These are phyloP conservation scores for Pezicula carpinea DNA, from an alignment of 2,329 filamentous ascomycete species.

Conservation along the genomic window DNA sequence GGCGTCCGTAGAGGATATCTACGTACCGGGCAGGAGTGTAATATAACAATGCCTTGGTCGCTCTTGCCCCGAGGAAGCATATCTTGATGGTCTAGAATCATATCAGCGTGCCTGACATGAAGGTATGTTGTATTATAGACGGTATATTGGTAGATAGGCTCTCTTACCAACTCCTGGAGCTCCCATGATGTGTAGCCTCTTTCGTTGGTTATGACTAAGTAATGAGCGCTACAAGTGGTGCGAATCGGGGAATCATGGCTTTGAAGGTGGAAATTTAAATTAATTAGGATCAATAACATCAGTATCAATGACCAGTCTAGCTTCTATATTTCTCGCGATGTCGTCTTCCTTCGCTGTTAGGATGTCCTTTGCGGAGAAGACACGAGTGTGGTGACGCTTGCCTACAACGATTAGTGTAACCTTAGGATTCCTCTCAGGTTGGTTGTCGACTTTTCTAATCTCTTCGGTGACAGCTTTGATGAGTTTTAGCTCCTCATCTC, in stretches of 20 bases:
- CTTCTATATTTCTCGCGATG: no score
- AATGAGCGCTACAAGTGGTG: conserved; percentile 77
- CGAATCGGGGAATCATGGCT: conserved; percentile 74
- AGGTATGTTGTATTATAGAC: no score
- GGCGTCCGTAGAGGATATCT: conserved; percentile 74
- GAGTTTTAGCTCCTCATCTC: conserved; percentile 22
- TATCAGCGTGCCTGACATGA: no score
- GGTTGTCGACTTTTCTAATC: conserved; percentile 5
- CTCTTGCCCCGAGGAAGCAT: conserved; percentile 75
- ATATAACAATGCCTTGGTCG: conserved; percentile 79
- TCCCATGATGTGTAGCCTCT: conserved; percentile 60
- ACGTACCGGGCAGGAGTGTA: conserved; percentile 87
- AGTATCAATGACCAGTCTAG: conserved; percentile 77
- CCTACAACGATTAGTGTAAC: conserved; percentile 32
- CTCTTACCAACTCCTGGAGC: conserved; percentile 50
- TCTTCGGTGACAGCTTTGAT: conserved; percentile 17
- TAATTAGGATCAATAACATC: conserved; percentile 66
- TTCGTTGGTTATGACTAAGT: conserved; percentile 65
- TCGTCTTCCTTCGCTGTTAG: no score
- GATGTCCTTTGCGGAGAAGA: no score
- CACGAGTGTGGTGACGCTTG: conserved; percentile 37
- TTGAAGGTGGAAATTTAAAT: conserved; percentile 80
- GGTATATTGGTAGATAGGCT: conserved; percentile 45
- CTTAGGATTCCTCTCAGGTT: conserved; percentile 5
- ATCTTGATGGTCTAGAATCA: conserved; percentile 68